These are phyloP conservation scores for Simmondsia chinensis DNA, from an alignment of 148 eudicot genomes.

Conservation along the genomic window DNA sequence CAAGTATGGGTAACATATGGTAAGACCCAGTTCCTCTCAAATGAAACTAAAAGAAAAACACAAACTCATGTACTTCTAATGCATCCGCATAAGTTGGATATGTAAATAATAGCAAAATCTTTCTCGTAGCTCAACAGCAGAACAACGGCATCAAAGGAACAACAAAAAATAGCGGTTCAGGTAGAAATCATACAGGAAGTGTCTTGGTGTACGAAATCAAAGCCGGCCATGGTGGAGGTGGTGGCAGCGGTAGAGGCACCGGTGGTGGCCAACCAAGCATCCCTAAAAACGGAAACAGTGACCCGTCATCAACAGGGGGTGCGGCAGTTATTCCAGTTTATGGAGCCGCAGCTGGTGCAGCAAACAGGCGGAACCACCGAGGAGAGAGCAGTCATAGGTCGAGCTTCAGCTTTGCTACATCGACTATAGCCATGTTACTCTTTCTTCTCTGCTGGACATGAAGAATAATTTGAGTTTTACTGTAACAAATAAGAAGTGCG, in stretches of 20 bases:
- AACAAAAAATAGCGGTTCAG: background rate
- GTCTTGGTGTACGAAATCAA: conserved; percentile 6
- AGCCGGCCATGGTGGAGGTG: conserved; percentile 4
- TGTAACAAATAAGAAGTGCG: background rate
- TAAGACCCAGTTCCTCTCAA: background rate
- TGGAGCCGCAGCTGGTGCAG: conserved; percentile 20
- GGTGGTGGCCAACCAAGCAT: conserved; percentile 9
- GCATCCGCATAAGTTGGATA: background rate
- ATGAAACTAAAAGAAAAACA: background rate
- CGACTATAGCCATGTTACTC: conserved; percentile 5
- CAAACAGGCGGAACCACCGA: conserved; percentile 2
- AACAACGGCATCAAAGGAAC: background rate
- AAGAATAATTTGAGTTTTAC: background rate
- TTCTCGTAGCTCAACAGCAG: conserved; percentile 8
- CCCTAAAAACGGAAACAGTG: conserved; percentile 6
- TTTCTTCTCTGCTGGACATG: conserved; percentile 3
- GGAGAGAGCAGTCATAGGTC: conserved; percentile 6
- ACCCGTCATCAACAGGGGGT: conserved; percentile 9
- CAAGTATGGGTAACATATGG: too few relatives aligned
- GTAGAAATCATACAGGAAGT: background rate
- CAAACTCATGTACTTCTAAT: background rate
- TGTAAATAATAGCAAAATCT: background rate
- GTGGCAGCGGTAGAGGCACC: conserved; percentile 1
- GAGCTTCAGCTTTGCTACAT: conserved; percentile 2
- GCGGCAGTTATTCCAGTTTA: conserved; percentile 5